Conservation (phyloP, 148 eudicot genomes). For the Rhododendron ferrugineum region DNA sequence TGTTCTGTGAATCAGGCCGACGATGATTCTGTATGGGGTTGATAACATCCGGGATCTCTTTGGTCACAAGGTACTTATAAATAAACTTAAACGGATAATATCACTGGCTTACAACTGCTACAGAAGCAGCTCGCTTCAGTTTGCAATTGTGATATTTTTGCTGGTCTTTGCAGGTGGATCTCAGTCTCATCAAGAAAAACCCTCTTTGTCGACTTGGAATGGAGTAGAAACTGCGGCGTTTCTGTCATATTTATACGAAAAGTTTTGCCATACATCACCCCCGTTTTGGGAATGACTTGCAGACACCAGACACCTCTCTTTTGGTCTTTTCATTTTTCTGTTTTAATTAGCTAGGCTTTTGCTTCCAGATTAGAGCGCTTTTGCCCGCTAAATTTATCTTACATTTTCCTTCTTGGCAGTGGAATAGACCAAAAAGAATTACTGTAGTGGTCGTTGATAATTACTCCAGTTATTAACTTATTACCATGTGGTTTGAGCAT, state of each 20-base stretch:
- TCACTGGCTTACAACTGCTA: background rate
- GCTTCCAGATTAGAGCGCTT: background rate
- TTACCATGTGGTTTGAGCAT: background rate
- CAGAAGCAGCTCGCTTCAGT: background rate
- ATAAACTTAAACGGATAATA: background rate
- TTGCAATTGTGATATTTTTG: background rate
- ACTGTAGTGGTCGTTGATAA: too few species aligned
- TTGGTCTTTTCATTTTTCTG: background rate
- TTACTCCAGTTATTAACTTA: too few species aligned
- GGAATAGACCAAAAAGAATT: too few species aligned
- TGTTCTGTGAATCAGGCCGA: slow-evolving; percentile 46
- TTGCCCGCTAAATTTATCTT: background rate
- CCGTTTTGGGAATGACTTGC: background rate
- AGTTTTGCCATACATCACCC: background rate
- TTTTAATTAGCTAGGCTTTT: background rate
- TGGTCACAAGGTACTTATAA: slow-evolving; percentile 72
- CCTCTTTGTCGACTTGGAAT: slow-evolving; percentile 74
- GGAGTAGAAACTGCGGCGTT: slow-evolving; percentile 9
- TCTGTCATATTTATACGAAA: background rate
- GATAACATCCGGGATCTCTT: slow-evolving; percentile 88
- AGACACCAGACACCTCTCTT: background rate
- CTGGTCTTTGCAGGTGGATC: slow-evolving; percentile 59
- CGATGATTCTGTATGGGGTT: slow-evolving; percentile 76
- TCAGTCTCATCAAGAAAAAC: slow-evolving; percentile 64
- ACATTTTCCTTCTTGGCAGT: background rate